Conservation (phyloP, 2,329 filamentous ascomycete species). For the Thielaviopsis musarum region DNA sequence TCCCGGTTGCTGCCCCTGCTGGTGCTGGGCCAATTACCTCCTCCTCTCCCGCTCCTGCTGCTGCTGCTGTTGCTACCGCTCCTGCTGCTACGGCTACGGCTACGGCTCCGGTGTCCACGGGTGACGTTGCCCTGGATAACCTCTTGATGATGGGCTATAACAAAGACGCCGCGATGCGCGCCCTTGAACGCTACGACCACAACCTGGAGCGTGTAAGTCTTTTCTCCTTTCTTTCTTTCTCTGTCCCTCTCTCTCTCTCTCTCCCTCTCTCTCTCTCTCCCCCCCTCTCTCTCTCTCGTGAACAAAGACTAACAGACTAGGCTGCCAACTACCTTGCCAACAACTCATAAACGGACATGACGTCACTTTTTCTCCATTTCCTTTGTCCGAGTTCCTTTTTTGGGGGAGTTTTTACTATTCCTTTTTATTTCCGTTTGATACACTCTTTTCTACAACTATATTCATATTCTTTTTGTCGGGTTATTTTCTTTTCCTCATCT, state of each 20-base stretch:
- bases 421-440: too few relatives aligned
- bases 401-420: background rate
- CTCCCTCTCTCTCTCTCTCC: background rate
- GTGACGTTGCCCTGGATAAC: conserved; percentile 82
- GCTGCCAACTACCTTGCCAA: conserved; percentile 8
- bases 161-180: conserved; percentile 53
- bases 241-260: background rate
- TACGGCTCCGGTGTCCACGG: conserved; percentile 57
- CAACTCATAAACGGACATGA: background rate
- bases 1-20: background rate
- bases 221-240: background rate
- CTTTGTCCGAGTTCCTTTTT: background rate
- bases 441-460: background rate
- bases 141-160: conserved; percentile 80
- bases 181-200: conserved; percentile 89
- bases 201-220: conserved; percentile 75
- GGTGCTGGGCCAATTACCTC: conserved; percentile 14
- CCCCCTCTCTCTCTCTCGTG: background rate
- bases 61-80: conserved; percentile 13
- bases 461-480: background rate
- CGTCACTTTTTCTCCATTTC: background rate
- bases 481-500: background rate
- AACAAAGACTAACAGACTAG: conserved; percentile 11
- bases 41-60: conserved; percentile 15
- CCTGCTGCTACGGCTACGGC: conserved; percentile 20